Evolutionary conservation across 148 eudicot genomes (phyloP).

Genomic region (Rhododendron henanense): DNA sequence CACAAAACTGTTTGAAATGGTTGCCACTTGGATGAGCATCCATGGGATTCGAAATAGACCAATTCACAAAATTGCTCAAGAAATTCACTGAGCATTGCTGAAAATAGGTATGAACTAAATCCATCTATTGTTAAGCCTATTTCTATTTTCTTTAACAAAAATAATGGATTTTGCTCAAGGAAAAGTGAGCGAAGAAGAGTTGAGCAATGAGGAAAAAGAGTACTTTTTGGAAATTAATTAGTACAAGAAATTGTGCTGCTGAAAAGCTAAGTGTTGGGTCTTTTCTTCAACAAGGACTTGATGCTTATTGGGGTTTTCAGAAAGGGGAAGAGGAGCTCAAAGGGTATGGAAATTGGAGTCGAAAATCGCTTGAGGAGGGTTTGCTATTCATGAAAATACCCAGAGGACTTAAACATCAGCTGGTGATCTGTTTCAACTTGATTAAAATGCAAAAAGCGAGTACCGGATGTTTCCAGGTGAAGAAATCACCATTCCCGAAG

Average conservation of each 20-base stretch:
- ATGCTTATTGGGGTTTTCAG: conserved; percentile 27
- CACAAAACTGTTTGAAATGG: conserved; percentile 53
- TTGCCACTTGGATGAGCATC: conserved; percentile 76
- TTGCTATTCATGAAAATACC: conserved; percentile 62
- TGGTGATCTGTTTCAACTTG: conserved; percentile 55
- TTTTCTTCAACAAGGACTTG: conserved; percentile 54
- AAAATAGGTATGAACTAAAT: conserved; percentile 55
- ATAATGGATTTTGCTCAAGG: conserved; percentile 68
- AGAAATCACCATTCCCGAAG: conserved; percentile 35
- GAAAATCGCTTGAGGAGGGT: conserved; percentile 53
- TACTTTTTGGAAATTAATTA: not conserved
- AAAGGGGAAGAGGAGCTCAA: conserved; percentile 18
- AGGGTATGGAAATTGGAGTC: conserved; percentile 42
- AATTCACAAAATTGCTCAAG: conserved; percentile 60
- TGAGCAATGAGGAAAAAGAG: conserved; percentile 11
- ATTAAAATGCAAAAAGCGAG: conserved; percentile 75
- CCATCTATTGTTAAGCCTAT: conserved; percentile 52
- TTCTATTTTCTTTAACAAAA: conserved; percentile 45
- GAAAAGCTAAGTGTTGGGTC: conserved; percentile 50
- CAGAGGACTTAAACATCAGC: conserved; percentile 93
- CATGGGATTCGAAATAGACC: conserved; percentile 90
- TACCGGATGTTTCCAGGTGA: conserved; percentile 76
- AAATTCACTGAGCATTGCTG: conserved; percentile 46
- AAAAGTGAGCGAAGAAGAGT: conserved; percentile 22
- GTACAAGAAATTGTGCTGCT: conserved; percentile 2